A percentile compares a stretch with the other conserved stretches of the same genome.
Evolutionary conservation across 257 asterid species (phyloP).

Genomic region (Solanum virginianum): DNA sequence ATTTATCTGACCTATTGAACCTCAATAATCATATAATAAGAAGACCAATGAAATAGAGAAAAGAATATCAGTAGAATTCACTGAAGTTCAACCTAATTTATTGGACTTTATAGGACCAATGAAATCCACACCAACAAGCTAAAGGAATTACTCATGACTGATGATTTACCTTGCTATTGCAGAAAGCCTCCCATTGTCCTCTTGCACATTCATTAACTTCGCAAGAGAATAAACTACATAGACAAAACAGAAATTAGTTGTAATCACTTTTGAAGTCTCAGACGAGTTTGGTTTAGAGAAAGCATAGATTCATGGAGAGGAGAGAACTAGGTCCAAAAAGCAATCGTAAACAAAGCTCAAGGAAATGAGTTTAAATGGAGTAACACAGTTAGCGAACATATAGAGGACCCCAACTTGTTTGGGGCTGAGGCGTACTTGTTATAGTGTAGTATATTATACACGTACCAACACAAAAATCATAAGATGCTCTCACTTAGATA

Average conservation of each 20-base stretch:
- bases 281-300: background rate
- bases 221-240: constrained; percentile 81
- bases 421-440: background rate
- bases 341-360: background rate
- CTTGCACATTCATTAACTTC: constrained; percentile 92
- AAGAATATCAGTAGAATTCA: background rate
- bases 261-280: background rate
- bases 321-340: background rate
- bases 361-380: background rate
- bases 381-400: background rate
- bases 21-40: background rate
- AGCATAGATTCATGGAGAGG: background rate
- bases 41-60: background rate
- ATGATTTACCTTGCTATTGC: constrained; percentile 76
- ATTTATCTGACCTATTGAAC: background rate
- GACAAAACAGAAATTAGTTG: background rate
- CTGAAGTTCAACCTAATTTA: background rate
- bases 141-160: background rate
- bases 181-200: constrained; percentile 71
- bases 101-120: background rate
- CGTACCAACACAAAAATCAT: background rate
- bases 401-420: background rate
- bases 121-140: background rate
- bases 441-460: background rate
- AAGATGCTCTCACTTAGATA: background rate